A percentile compares a stretch with the other conserved stretches of the same genome.
Conservation (phyloP, 257 asterid genomes). For the Schizonepeta tenuifolia region DNA sequence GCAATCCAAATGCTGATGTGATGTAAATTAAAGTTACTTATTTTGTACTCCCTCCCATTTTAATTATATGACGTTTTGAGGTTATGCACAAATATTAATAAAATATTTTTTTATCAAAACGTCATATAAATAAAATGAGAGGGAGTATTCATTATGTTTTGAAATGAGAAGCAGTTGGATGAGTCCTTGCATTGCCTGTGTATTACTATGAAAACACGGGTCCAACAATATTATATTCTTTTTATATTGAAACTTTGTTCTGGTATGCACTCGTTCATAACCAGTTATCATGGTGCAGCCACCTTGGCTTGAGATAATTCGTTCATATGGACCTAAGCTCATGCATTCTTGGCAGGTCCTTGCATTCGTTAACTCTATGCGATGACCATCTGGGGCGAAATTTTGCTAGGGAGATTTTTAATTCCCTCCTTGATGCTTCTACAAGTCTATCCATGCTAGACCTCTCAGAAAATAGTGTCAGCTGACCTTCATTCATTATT, state of each 20-base stretch:
- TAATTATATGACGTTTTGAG: too few relatives aligned
- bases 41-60: too few relatives aligned
- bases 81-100: too few relatives aligned
- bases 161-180: neutral
- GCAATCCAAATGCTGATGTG: neutral
- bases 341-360: slow-evolving; percentile 51
- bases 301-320: slow-evolving; percentile 17
- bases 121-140: too few relatives aligned
- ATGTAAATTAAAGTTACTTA: neutral
- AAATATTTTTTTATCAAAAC: too few relatives aligned
- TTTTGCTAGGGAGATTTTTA: slow-evolving; percentile 62
- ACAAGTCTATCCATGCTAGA: slow-evolving; percentile 64
- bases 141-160: neutral
- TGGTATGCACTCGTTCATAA: neutral
- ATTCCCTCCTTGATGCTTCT: slow-evolving; percentile 67
- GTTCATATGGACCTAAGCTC: slow-evolving; percentile 27
- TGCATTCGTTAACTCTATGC: slow-evolving; percentile 66
- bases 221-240: slow-evolving; percentile 5
- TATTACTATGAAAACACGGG: neutral
- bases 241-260: slow-evolving; percentile 9
- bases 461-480: slow-evolving; percentile 90
- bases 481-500: slow-evolving; percentile 36
- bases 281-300: neutral
- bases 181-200: too few relatives aligned
- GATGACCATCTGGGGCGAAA: slow-evolving; percentile 63